Conservation (phyloP, 169 alveolate genomes). For the Cryptosporidium sp. region DNA sequence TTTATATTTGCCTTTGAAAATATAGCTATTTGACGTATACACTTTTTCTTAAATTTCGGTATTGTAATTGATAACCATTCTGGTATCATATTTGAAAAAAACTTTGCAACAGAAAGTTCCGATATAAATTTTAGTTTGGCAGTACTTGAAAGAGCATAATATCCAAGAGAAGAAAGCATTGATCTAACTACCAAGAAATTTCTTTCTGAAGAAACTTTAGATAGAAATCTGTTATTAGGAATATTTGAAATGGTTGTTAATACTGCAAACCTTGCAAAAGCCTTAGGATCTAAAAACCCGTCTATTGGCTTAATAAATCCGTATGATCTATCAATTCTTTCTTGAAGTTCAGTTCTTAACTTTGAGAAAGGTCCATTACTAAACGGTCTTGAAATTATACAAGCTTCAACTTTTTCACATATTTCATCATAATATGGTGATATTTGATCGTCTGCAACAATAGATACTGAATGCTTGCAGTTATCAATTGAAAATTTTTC, state of each 20-base stretch:
- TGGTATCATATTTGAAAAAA: constrained; percentile 7
- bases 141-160: constrained; percentile 6
- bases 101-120: neutral
- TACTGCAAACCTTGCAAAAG: constrained; percentile 23
- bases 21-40: neutral
- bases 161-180: constrained; percentile 4
- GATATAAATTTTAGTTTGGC: neutral
- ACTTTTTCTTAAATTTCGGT: neutral
- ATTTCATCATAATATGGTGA: constrained; percentile 9
- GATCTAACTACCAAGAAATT: neutral
- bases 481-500: constrained; percentile 20
- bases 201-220: constrained; percentile 2
- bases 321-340: constrained; percentile 15
- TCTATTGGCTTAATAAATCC: neutral
- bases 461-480: constrained; percentile 15
- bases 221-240: neutral
- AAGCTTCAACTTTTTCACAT: constrained; percentile 4
- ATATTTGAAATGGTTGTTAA: constrained; percentile 1
- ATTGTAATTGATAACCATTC: neutral
- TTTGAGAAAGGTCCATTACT: constrained; percentile 8
- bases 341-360: neutral
- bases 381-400: neutral
- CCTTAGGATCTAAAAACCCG: neutral
- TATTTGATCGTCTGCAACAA: constrained; percentile 6
- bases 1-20: neutral